Base-by-base conservation (phyloP, 176 grass and related monocot genomes). In the Pontederia crassipes region DNA sequence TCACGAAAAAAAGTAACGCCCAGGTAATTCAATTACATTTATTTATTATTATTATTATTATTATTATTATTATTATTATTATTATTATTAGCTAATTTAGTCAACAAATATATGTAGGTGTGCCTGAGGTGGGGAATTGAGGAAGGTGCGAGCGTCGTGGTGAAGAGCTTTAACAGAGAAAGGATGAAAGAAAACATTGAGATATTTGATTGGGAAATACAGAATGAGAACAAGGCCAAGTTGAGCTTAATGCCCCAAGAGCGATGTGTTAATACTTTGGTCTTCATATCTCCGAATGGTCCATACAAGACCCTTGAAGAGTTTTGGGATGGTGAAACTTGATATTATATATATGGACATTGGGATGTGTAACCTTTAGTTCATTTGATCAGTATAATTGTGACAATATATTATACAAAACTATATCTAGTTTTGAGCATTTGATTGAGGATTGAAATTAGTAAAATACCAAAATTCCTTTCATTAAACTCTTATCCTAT, bases 1-100 rank as follows among this genome's bases (percentile, higher is more conserved):
- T 76, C 59, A 85, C 75, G 60, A 72, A 70, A 55, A 89, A 85
- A 61, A 74, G 73, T 12, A 75, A 74, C 16, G 79, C 85, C 6
- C 78, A 89, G 86, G 81, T 76, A 75, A 10, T 8, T 11, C 20
- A 24, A 24, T 24, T 24, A 24, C 8, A 24, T 24, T 0, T 1
- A 24, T 24, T 24, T 24, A 1, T 24, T 24, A 1, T 24, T 24
- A 1, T 24, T 24, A 1, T 24, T 24, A 24, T 24, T 24, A 24
- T 24, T 24, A 24, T 24, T 24, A 24, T 24, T 24, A 24, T 24
- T 24, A 24, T 24, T 24, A 24, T 24, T 40, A 40, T 40, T 40
- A 40, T 40, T 40, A 40, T 4, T 4, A 40, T 40, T 40, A 40
- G 2, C 6, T 40, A 40, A 40, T 40, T 40, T 35, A 35, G 29